Percentiles rank a stretch among this genome's conserved stretches.
These are phyloP conservation scores for Phytophthora pini DNA, from an alignment of 352 stramenopile species.

Conservation along the genomic window DNA sequence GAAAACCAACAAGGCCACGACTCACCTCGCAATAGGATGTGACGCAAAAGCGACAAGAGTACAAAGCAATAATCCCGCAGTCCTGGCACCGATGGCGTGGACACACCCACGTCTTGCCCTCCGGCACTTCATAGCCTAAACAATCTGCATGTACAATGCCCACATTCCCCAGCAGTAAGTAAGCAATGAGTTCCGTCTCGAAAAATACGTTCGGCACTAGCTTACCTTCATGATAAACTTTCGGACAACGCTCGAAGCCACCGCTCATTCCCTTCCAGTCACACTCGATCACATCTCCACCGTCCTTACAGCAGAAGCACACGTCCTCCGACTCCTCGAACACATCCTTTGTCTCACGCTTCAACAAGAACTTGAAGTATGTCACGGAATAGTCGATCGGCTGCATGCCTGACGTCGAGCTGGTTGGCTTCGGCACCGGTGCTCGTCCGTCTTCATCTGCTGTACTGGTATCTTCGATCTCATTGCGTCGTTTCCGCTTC, in stretches of 20 bases:
- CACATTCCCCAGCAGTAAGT: constrained; percentile 5
- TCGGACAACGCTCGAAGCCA: constrained; percentile 58
- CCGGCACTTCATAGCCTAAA: constrained; percentile 64
- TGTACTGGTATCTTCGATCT: constrained; percentile 33
- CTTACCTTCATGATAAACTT: constrained; percentile 84
- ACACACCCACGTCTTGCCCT: constrained; percentile 68
- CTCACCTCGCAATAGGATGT: constrained; percentile 74
- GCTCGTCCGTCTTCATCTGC: constrained; percentile 23
- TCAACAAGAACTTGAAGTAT: constrained; percentile 73
- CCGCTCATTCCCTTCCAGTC: constrained; percentile 64
- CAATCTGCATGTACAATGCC: constrained; percentile 47
- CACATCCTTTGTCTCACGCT: constrained; percentile 43
- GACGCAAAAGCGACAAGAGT: constrained; percentile 75
- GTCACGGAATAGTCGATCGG: constrained; percentile 64
- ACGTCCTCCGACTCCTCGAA: constrained; percentile 76
- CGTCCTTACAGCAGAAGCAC: constrained; percentile 88
- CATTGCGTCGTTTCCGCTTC: constrained; percentile 52
- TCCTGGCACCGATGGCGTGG: constrained; percentile 72
- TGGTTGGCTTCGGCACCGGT: not conserved
- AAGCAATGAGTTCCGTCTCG: not conserved
- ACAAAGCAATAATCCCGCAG: constrained; percentile 63
- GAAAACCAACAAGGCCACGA: not conserved
- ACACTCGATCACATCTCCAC: constrained; percentile 80
- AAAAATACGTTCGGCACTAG: not conserved
- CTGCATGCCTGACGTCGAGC: constrained; percentile 41